These are phyloP conservation scores for Gloeostereum incarnatum DNA, from an alignment of 768 basidiomycete species.

Conservation along the genomic window DNA sequence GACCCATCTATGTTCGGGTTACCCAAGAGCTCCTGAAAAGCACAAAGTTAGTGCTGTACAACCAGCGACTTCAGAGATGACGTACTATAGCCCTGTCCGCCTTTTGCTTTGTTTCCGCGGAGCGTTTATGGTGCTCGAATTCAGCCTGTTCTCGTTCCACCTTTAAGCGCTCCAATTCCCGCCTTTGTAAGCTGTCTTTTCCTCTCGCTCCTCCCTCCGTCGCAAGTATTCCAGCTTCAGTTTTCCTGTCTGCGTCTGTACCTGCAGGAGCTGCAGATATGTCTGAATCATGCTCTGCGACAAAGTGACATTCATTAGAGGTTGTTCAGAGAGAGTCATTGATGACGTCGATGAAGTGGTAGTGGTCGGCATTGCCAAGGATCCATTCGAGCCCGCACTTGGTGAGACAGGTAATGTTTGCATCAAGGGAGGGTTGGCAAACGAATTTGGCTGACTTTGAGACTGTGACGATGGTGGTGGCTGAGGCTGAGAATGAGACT, in stretches of 20 bases:
- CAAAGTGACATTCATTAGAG: constrained; percentile 38
- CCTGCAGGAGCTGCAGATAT: constrained; percentile 51
- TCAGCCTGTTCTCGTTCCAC: constrained; percentile 49
- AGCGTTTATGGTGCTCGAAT: constrained; percentile 42
- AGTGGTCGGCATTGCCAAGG: not conserved
- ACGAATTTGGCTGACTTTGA: not conserved
- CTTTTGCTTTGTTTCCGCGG: constrained; percentile 47
- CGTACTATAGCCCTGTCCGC: constrained; percentile 55
- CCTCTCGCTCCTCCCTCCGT: constrained; percentile 62
- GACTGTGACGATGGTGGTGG: constrained; percentile 1
- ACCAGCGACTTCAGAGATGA: constrained; percentile 8
- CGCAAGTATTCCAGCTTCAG: constrained; percentile 63
- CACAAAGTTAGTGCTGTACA: constrained; percentile 1
- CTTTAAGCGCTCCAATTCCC: constrained; percentile 43
- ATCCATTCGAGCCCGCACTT: no score
- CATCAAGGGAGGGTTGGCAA: not conserved
- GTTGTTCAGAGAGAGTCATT: no score
- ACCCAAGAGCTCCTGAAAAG: constrained; percentile 41
- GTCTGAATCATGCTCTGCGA: constrained; percentile 49
- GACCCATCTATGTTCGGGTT: constrained; percentile 49
- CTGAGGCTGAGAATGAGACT: not conserved
- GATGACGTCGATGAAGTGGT: constrained; percentile 11
- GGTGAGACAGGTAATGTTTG: no score
- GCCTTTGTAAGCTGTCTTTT: constrained; percentile 38
- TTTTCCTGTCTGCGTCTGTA: constrained; percentile 62